phyloP scores from a whole-genome alignment of 2,329 filamentous ascomycete genomes.

The Conoideocrella luteorostrata region DNA sequence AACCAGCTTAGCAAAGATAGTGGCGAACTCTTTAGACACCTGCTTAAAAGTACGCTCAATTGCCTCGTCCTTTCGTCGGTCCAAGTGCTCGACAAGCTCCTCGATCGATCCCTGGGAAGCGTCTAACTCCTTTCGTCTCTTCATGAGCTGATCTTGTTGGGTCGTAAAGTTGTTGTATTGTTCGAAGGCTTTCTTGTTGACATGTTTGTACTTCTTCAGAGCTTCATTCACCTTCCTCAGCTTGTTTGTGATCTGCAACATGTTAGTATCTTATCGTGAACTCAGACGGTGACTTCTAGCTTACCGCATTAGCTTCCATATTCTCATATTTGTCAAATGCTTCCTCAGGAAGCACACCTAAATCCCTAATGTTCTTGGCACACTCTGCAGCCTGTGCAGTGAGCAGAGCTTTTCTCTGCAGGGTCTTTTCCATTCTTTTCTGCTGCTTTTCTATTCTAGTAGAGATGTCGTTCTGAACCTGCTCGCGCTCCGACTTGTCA shows the following conservation, averaged over 20 bases:
- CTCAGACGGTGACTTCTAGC: conserved; percentile 17
- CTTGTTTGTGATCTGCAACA: conserved; percentile 48
- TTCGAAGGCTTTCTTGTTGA: conserved; percentile 99
- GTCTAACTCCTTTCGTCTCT: conserved; percentile 80
- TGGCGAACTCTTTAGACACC: conserved; percentile 86
- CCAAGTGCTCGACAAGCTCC: conserved; percentile 84
- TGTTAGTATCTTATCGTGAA: conserved; percentile 12
- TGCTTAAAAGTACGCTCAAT: conserved; percentile 99
- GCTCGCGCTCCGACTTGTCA: conserved; percentile 57
- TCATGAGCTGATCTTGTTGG: conserved; percentile 79
- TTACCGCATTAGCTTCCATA: conserved; percentile 69
- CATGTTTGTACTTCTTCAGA: conserved; percentile 92
- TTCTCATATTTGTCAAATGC: conserved; percentile 87
- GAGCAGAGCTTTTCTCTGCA: conserved; percentile 78
- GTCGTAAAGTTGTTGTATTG: conserved; percentile 97
- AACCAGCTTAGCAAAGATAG: conserved; percentile 90
- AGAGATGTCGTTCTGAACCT: conserved; percentile 68
- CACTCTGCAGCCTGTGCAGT: conserved; percentile 73
- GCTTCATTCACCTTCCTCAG: conserved; percentile 89
- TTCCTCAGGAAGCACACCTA: conserved; percentile 89
- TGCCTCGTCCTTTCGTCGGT: conserved; percentile 93
- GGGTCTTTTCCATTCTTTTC: conserved; percentile 84
- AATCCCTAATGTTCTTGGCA: conserved; percentile 80
- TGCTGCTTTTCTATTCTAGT: conserved; percentile 77
- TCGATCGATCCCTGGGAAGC: conserved; percentile 81